Evolutionary conservation across 495 filamentous ascomycete species (phyloP).

Genomic region (Trichoderma gamsii): DNA sequence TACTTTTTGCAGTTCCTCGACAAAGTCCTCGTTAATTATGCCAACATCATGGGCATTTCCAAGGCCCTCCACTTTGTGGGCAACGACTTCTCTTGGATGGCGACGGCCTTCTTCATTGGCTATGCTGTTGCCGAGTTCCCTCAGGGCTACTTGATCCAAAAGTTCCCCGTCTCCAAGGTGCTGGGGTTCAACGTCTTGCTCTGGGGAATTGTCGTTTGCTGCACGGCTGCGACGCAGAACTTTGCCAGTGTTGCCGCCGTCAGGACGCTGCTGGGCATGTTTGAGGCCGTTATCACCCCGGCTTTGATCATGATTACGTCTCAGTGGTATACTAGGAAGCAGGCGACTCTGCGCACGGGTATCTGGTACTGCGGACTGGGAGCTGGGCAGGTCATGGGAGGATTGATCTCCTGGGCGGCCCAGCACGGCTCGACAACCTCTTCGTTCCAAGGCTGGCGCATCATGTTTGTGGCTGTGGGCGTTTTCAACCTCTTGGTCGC

Average conservation of each 20-base stretch:
- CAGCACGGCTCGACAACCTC: conserved; percentile 50
- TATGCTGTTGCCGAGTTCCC: conserved; percentile 50
- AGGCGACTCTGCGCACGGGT: conserved; percentile 57
- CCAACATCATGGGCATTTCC: conserved; percentile 52
- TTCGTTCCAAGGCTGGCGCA: conserved; percentile 48
- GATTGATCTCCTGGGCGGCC: conserved; percentile 52
- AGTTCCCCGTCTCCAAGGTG: conserved; percentile 50
- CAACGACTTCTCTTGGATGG: conserved; percentile 50
- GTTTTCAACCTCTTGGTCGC: conserved; percentile 49
- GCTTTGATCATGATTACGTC: conserved; percentile 55
- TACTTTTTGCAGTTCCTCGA: conserved; percentile 55
- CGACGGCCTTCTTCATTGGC: conserved; percentile 52
- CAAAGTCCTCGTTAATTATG: conserved; percentile 54
- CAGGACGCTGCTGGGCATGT: conserved; percentile 61
- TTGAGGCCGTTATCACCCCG: conserved; percentile 62
- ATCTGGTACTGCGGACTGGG: conserved; percentile 72
- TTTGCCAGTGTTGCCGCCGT: conserved; percentile 51
- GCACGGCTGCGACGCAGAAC: conserved; percentile 52
- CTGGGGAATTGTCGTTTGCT: conserved; percentile 53
- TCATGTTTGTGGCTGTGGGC: conserved; percentile 51
- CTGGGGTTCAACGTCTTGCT: conserved; percentile 55
- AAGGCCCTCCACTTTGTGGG: conserved; percentile 43
- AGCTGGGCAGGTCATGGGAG: conserved; percentile 49
- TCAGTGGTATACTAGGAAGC: conserved; percentile 66
- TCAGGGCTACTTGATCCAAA: conserved; percentile 47